Evolutionary conservation across 345 rosid genomes (phyloP).

Genomic region (Heritiera littoralis): DNA sequence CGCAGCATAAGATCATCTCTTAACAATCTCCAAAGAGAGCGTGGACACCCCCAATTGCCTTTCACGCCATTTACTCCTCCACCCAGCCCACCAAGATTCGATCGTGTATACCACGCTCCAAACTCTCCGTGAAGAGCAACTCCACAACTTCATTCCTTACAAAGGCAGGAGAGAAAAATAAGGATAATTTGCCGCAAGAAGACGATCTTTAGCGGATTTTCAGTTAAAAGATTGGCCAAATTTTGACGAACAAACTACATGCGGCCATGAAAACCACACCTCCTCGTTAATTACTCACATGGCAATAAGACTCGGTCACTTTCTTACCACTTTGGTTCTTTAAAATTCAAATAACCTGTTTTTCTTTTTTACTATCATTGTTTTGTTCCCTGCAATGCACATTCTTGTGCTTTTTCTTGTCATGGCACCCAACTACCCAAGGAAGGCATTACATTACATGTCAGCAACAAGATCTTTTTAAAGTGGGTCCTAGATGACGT

Average conservation of each 20-base stretch:
- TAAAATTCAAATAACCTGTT: not conserved
- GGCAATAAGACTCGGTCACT: constrained; percentile 26
- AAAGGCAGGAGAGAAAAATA: not conserved
- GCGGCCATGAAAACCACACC: constrained; percentile 18
- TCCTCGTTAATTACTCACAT: constrained; percentile 22
- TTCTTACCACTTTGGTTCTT: not conserved
- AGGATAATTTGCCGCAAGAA: not conserved
- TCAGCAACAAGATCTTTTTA: not conserved
- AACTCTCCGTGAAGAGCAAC: not conserved
- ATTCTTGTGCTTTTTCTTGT: not conserved
- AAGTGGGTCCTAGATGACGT: not conserved
- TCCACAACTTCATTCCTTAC: not conserved
- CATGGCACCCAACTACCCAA: not conserved
- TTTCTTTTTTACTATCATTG: not conserved
- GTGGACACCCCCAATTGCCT: not conserved
- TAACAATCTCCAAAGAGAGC: not conserved
- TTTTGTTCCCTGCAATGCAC: not conserved
- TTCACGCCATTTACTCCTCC: not conserved
- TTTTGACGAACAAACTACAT: constrained; percentile 26
- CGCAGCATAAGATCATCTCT: not conserved
- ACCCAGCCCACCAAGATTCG: not conserved
- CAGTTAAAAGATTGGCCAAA: constrained; percentile 30
- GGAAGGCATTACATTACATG: not conserved
- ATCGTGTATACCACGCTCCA: not conserved
- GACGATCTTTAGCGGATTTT: constrained; percentile 24